Base-by-base conservation (phyloP, 768 basidiomycete species). In the Galerina sulciceps region DNA sequence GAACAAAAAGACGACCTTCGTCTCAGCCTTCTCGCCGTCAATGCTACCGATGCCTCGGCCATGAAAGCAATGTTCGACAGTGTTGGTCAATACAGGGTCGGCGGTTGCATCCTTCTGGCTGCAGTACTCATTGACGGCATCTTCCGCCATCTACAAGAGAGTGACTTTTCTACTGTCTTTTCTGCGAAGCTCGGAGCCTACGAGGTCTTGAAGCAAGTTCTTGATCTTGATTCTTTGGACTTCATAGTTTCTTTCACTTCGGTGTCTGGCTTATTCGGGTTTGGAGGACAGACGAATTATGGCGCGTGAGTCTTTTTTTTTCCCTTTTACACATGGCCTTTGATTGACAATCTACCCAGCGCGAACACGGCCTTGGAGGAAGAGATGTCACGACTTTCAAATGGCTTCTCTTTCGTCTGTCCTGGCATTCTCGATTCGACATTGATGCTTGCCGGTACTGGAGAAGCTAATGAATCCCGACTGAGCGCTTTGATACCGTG, bases 251-350 rank as follows among this genome's bases (percentile, higher is more conserved):
- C 69, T 2, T 68, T 76, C 36, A 74, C 75, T 0, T 75, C 76
- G 1, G 69, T 75, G 6, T 57, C 71, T 5, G 65, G 58, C 9
- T 31, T 72, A 10, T 74, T 76, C 59, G 78, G 78, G 11, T 69
- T 61, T 48, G 63, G 65, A 15, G 78, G 77, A 2, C 78, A 79
- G 60, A 70, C 75, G 0, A 79, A 77, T 53, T 78, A 78, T 60
- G 68, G 73, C 6, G 66, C 67, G 73, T 76, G 43, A 58, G 61
- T 58, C 34, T 8, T 31, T 44, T 17, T 4, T 36, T 31, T 35
- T 37, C 38, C n/a, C 14, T 38, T 1, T 50, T 20, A 13, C 31
- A 2, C 20, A 10, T 31, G 11, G 15, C 31, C 23, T 14, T 45
- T 20, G n/a, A 22, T 41, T 40, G 37, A 26, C 15, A 17, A 22